Percentiles rank a stretch among this genome's conserved stretches.
These are phyloP conservation scores for Yamadazyma epiphylla DNA, from an alignment of 1,139 yeast species.

Conservation along the genomic window DNA sequence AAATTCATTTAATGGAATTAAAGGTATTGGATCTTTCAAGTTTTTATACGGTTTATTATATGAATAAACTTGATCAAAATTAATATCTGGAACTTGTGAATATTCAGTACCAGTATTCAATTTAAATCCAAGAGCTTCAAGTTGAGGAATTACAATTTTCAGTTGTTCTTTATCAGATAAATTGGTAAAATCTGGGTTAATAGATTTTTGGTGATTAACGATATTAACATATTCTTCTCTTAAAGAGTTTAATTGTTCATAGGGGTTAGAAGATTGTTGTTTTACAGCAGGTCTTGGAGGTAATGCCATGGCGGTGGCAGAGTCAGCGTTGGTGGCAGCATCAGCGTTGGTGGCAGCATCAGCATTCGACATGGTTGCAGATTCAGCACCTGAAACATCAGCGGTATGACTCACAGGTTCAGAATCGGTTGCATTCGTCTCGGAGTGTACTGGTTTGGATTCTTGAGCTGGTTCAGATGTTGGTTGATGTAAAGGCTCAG, in stretches of 20 bases:
- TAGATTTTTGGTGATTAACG: slow-evolving; percentile 29
- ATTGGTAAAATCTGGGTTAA: slow-evolving; percentile 26
- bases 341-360: too few relatives aligned
- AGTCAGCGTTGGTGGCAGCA: too few relatives aligned
- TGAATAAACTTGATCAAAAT: slow-evolving; percentile 39
- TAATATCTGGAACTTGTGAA: slow-evolving; percentile 14
- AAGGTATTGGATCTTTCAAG: slow-evolving; percentile 33
- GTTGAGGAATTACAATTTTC: slow-evolving; percentile 26
- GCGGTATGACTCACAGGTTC: too few relatives aligned
- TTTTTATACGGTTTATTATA: slow-evolving; percentile 37
- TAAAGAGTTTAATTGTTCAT: slow-evolving; percentile 12
- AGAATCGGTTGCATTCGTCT: too few relatives aligned
- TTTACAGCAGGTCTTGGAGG: slow-evolving; percentile 13
- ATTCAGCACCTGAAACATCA: too few relatives aligned
- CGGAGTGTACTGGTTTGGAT: slow-evolving; percentile 1
- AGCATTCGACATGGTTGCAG: too few relatives aligned
- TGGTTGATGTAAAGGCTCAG: too few relatives aligned
- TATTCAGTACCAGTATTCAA: slow-evolving; percentile 13
- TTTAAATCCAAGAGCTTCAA: slow-evolving; percentile 23
- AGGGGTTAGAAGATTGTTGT: slow-evolving; percentile 23
- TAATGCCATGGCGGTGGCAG: slow-evolving; percentile 3
- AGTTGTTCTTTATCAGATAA: slow-evolving; percentile 33
- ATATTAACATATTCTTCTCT: slow-evolving; percentile 33
- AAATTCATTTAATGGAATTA: slow-evolving; percentile 46
- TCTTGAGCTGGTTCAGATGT: slow-evolving; percentile 1